A percentile compares a stretch with the other conserved stretches of the same genome.
These are phyloP conservation scores for Alternaria alternata DNA, from an alignment of 2,329 filamentous ascomycete species.

Conservation along the genomic window DNA sequence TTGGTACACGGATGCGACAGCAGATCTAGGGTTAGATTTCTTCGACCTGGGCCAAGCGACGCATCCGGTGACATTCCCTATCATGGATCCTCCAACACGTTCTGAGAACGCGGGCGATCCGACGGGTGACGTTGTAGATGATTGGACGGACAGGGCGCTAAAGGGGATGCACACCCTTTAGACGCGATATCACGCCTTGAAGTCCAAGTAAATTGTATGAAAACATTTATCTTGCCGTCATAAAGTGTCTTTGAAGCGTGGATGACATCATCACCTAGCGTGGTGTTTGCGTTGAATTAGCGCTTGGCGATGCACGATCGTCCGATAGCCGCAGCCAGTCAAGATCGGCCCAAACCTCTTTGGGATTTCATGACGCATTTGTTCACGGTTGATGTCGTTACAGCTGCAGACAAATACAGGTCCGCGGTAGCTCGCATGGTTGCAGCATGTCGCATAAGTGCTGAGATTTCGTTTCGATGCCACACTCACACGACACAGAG, in stretches of 20 bases:
- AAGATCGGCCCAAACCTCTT: constrained; percentile 32
- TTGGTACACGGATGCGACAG: constrained; percentile 32
- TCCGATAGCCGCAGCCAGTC: constrained; percentile 14
- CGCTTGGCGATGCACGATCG: constrained; percentile 16
- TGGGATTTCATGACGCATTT: constrained; percentile 45
- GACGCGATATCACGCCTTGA: neutral
- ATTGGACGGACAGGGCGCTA: constrained; percentile 33
- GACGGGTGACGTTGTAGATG: constrained; percentile 19
- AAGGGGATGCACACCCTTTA: constrained; percentile 27
- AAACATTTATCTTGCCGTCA: constrained; percentile 18
- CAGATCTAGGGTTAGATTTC: constrained; percentile 31
- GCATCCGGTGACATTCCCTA: constrained; percentile 3
- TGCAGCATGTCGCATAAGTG: neutral
- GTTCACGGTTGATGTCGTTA: constrained; percentile 23
- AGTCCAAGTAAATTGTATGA: neutral
- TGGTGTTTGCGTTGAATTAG: constrained; percentile 13
- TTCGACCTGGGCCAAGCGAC: constrained; percentile 23
- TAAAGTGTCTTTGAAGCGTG: neutral
- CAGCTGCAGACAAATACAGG: constrained; percentile 26
- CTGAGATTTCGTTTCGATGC: constrained; percentile 24
- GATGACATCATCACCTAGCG: constrained; percentile 21
- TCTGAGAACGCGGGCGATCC: constrained; percentile 18
- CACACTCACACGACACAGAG: constrained; percentile 33
- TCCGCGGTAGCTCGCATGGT: neutral
- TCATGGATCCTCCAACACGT: constrained; percentile 11